Evolutionary conservation across 1,284 basidiomycete species (phyloP).

Genomic region (Leccinum griseonigrum): DNA sequence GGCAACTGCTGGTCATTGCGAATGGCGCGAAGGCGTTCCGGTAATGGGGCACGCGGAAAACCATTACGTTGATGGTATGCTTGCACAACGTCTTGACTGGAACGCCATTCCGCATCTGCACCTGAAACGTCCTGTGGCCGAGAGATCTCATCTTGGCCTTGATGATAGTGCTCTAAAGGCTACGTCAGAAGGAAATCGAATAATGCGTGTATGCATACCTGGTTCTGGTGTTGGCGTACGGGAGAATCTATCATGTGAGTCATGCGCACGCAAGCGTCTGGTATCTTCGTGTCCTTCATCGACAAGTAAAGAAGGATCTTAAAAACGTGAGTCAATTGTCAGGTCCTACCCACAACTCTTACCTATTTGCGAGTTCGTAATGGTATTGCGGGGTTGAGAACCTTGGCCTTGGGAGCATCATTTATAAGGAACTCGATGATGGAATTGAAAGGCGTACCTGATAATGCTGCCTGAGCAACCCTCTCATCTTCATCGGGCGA

Average conservation of each 20-base stretch:
- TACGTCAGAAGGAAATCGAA: background rate
- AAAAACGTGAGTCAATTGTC: background rate
- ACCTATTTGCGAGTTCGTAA: background rate
- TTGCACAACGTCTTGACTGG: background rate
- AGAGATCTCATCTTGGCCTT: too few species aligned
- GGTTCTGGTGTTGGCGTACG: background rate
- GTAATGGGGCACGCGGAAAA: background rate
- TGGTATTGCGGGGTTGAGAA: background rate
- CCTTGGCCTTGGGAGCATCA: background rate
- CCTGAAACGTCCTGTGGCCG: background rate
- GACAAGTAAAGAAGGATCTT: background rate
- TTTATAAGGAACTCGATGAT: background rate
- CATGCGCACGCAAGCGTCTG: background rate
- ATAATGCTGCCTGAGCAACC: background rate
- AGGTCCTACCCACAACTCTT: background rate
- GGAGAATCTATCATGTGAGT: background rate
- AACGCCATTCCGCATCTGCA: background rate
- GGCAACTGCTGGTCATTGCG: background rate
- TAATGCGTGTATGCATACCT: background rate
- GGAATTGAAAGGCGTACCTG: background rate
- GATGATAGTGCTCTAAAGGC: background rate
- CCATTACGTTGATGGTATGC: background rate
- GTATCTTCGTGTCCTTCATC: background rate
- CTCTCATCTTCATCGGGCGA: background rate
- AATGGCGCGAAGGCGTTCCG: background rate